Evolutionary conservation across 108 stramenopile species (phyloP).

Genomic region (Discostella stelligeroides): DNA sequence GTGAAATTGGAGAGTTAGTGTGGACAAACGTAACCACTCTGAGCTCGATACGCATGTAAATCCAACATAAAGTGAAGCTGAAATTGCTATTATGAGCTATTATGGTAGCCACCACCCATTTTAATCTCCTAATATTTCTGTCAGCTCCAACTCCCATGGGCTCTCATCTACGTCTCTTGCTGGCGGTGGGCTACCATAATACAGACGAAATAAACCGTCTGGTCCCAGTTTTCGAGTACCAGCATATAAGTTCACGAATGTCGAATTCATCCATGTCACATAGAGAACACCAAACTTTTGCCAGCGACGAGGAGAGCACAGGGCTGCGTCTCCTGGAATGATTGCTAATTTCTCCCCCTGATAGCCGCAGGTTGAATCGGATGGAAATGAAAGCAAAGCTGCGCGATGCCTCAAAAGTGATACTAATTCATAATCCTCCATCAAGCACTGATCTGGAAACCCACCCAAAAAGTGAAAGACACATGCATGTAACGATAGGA

Average conservation of each 20-base stretch:
- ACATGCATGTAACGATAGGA: slow-evolving; percentile 66
- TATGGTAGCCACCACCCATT: too few relatives aligned
- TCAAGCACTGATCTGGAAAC: slow-evolving; percentile 83
- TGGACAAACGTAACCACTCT: too few relatives aligned
- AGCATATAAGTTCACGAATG: slow-evolving; percentile 65
- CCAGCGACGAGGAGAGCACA: slow-evolving; percentile 85
- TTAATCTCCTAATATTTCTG: slow-evolving; percentile 6
- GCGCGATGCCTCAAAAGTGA: slow-evolving; percentile 63
- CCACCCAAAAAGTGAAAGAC: slow-evolving; percentile 80
- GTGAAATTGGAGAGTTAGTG: too few relatives aligned
- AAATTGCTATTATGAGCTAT: too few relatives aligned
- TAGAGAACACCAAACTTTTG: slow-evolving; percentile 78
- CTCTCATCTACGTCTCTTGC: slow-evolving; percentile 13
- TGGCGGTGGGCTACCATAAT: slow-evolving; percentile 57
- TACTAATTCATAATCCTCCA: slow-evolving; percentile 91
- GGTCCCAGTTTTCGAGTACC: slow-evolving; percentile 37
- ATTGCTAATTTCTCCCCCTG: slow-evolving; percentile 51
- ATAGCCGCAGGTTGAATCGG: not conserved
- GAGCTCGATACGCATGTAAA: too few relatives aligned
- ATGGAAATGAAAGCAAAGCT: slow-evolving; percentile 26
- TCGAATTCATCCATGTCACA: slow-evolving; percentile 68
- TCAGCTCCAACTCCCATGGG: slow-evolving; percentile 43
- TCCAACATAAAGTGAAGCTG: too few relatives aligned
- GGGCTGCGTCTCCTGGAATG: slow-evolving; percentile 52
- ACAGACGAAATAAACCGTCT: slow-evolving; percentile 60